Conservation (phyloP, 2,329 filamentous ascomycete species). For the Epichloe uncinata region DNA sequence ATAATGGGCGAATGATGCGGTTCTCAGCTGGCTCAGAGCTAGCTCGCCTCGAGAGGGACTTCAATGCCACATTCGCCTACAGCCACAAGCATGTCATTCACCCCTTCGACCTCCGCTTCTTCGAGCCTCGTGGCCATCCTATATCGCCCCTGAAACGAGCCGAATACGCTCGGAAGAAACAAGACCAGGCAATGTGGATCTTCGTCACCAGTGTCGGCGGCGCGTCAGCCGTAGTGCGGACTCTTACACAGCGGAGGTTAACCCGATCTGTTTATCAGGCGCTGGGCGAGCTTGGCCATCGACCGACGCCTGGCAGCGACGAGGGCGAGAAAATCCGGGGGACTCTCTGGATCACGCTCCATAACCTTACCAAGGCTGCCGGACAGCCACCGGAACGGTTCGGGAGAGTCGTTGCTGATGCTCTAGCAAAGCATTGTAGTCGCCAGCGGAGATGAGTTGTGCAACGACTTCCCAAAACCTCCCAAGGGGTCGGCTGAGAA, state of each 20-base stretch:
- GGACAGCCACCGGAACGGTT: slow-evolving; percentile 9
- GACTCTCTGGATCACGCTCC: slow-evolving; percentile 14
- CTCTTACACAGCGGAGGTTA: slow-evolving; percentile 13
- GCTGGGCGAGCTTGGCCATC: slow-evolving; percentile 15
- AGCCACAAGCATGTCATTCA: slow-evolving; percentile 19
- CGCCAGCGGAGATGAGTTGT: neutral
- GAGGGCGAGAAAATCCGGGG: slow-evolving; percentile 9
- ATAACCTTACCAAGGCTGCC: slow-evolving; percentile 9
- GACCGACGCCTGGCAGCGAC: slow-evolving; percentile 3
- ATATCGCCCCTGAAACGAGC: slow-evolving; percentile 13
- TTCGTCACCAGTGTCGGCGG: slow-evolving; percentile 10
- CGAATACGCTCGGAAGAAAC: slow-evolving; percentile 15
- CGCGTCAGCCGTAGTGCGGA: slow-evolving; percentile 14
- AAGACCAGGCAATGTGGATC: slow-evolving; percentile 21
- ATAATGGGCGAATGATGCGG: slow-evolving; percentile 11
- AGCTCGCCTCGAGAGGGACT: slow-evolving; percentile 7
- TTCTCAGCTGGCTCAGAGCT: slow-evolving; percentile 6
- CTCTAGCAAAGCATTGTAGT: slow-evolving; percentile 5
- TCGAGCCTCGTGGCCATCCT: slow-evolving; percentile 21
- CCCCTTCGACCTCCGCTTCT: slow-evolving; percentile 19
- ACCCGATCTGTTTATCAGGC: slow-evolving; percentile 15
- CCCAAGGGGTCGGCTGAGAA: neutral
- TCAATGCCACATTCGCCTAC: slow-evolving; percentile 14
- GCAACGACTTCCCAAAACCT: too few species aligned
- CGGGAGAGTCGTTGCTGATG: slow-evolving; percentile 9